phyloP scores from a whole-genome alignment of 2,329 filamentous ascomycete genomes.

The Trichoderma arundinaceum region DNA sequence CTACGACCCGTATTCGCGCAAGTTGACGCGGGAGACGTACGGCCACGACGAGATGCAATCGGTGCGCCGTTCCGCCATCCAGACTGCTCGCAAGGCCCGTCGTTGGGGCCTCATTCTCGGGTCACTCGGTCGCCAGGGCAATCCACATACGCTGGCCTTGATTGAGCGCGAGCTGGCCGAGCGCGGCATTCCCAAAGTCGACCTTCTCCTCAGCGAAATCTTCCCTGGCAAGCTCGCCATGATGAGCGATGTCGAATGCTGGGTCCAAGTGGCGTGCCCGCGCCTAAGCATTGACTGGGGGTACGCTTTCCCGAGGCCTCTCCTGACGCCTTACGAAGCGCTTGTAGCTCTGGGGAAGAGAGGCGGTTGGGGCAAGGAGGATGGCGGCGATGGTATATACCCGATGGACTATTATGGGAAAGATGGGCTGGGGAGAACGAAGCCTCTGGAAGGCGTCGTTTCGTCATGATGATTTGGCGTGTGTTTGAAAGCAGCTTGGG shows the following conservation, averaged over 20 bases:
- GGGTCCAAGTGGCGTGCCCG: slow-evolving; percentile 99
- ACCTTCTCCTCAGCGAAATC: slow-evolving; percentile 89
- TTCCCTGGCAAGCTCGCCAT: slow-evolving; percentile 93
- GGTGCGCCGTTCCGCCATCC: slow-evolving; percentile 77
- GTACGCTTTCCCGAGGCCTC: slow-evolving; percentile 86
- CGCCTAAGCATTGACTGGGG: slow-evolving; percentile 98
- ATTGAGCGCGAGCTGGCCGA: slow-evolving; percentile 79
- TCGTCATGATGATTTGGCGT: slow-evolving; percentile 26
- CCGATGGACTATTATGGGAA: slow-evolving; percentile 99
- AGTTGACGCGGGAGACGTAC: slow-evolving; percentile 89
- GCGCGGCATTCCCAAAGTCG: slow-evolving; percentile 79
- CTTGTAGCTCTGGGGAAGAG: slow-evolving; percentile 83
- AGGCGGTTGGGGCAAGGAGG: slow-evolving; percentile 69
- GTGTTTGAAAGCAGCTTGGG: too few species aligned
- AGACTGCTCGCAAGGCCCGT: slow-evolving; percentile 72
- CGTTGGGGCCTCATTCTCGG: slow-evolving; percentile 97
- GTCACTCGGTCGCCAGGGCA: slow-evolving; percentile 89
- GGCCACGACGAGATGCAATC: slow-evolving; percentile 89
- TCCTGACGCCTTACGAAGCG: slow-evolving; percentile 94
- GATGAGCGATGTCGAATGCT: slow-evolving; percentile 94
- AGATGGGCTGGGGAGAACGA: slow-evolving; percentile 85
- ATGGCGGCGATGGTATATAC: slow-evolving; percentile 65
- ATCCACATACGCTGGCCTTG: slow-evolving; percentile 86
- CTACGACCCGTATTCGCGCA: slow-evolving; percentile 95
- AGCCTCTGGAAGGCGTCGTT: slow-evolving; percentile 46